These are phyloP conservation scores for Carex kokanica DNA, from an alignment of 176 grass and related monocot species.

Conservation along the genomic window DNA sequence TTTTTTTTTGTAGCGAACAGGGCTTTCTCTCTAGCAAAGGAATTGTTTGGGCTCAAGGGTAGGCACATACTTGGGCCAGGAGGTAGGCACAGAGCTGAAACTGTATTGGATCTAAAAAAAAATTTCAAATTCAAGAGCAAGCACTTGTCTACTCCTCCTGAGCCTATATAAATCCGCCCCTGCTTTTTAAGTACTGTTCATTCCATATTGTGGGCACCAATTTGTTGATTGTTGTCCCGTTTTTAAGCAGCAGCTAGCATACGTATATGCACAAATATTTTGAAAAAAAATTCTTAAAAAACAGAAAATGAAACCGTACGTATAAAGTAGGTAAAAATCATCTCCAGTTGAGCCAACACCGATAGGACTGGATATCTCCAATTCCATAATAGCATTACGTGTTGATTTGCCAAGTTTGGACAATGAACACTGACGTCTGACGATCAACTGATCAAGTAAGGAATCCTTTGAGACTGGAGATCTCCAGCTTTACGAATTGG, in stretches of 20 bases:
- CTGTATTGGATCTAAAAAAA: too few relatives aligned
- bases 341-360: neutral
- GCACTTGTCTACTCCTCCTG: too few relatives aligned
- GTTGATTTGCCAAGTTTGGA: too few relatives aligned
- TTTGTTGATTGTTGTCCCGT: slow-evolving; percentile 15
- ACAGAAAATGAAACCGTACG: neutral
- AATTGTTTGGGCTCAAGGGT: too few relatives aligned
- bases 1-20: too few relatives aligned
- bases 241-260: slow-evolving; percentile 17
- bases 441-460: too few relatives aligned
- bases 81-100: too few relatives aligned
- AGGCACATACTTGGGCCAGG: too few relatives aligned
- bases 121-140: too few relatives aligned
- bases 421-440: too few relatives aligned
- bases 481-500: neutral
- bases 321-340: neutral
- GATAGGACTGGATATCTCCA: neutral
- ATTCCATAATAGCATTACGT: neutral
- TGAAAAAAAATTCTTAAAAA: neutral
- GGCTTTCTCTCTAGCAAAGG: too few relatives aligned
- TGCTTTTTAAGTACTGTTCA: neutral
- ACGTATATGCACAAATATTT: neutral
- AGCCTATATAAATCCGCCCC: too few relatives aligned
- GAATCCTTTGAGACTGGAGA: neutral
- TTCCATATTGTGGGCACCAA: neutral